Evolutionary conservation across 2,329 filamentous ascomycete genomes (phyloP), one percentile per base, ranked within the genome.

Genomic region (Fusarium torreyae): DNA sequence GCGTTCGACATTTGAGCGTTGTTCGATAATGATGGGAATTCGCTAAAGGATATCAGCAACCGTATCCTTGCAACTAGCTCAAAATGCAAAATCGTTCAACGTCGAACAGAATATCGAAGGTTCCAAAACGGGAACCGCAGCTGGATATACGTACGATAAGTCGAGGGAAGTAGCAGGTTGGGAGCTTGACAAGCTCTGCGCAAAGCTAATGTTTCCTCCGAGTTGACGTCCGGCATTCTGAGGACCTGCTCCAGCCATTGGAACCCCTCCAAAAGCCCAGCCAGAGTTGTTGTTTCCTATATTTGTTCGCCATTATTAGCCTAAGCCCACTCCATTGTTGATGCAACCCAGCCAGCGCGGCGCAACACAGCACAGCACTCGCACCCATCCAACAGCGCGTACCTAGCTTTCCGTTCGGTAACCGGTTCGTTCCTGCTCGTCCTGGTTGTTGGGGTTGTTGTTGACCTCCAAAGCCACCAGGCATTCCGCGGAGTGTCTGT

Each of bases 321-420:
- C 56, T 51, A 50, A 59, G 60, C 53, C 40, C 40, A 36, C 43
- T 40, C 40, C 38, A 36, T 46, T 40, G 36, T 46, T 40, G 49
- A 49, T 60, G 49, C 57, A 52, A 48, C 54, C 28, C 50, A 57
- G 43, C 43, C 57, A 61, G 61, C 62, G 40, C 57, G 59, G 61
- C 57, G 40, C 49, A 40, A 20, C 26, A 52, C 18, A 52, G 53
- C 59, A 40, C 50, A 39, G 48, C 18, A 46, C 42, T 54, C 42
- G 42, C 46, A 44, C 36, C 34, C 50, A 43, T 33, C 26, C 50
- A 34, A 24, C 42, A 48, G 42, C 53, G 53, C 72, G 50, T 77
- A 91, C 89, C 86, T 84, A 90, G 80, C 79, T 91, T 91, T 57
- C 88, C 88, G 72, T 89, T 89, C 60, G 88, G 88, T 85, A 91